A percentile compares a stretch with the other conserved stretches of the same genome.
Conservation (phyloP, 176 grass and related monocot species). For the Aechmea fasciata region DNA sequence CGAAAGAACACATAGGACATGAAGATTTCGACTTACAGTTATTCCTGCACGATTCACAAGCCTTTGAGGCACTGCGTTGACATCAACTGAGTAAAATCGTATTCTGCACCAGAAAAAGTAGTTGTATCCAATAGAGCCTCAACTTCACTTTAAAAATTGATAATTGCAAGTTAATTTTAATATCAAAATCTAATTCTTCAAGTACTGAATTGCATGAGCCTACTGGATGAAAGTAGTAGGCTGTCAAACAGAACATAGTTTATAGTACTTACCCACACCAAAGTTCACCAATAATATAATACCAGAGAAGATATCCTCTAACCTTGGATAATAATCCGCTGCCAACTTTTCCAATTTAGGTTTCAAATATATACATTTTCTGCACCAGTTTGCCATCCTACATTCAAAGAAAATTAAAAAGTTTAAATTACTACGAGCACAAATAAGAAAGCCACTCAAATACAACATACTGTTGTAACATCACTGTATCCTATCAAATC, state of each 20-base stretch:
- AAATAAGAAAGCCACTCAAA: not conserved
- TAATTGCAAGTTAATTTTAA: not conserved
- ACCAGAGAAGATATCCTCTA: conserved; percentile 1
- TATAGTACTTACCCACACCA: too few species aligned
- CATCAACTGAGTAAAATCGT: conserved; percentile 68
- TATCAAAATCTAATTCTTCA: not conserved
- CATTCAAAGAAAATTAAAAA: conserved; percentile 15
- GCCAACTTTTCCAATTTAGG: conserved; percentile 94
- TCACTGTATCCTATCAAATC: too few species aligned
- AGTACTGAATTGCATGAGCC: too few species aligned
- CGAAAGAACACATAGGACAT: not conserved
- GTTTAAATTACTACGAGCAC: not conserved
- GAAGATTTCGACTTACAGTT: conserved; percentile 44
- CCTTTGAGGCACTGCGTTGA: conserved; percentile 81
- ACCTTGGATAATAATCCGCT: conserved; percentile 84
- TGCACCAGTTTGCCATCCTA: conserved; percentile 94
- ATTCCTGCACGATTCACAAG: conserved; percentile 78
- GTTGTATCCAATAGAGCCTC: not conserved
- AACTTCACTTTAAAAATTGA: not conserved
- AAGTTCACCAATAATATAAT: too few species aligned
- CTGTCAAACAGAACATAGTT: too few species aligned
- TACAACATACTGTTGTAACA: too few species aligned
- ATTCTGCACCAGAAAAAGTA: conserved; percentile 37
- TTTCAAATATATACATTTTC: conserved; percentile 99
- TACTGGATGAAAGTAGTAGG: too few species aligned